Conservation (phyloP, 805 yeast genomes). For the Ogataea angusta region DNA sequence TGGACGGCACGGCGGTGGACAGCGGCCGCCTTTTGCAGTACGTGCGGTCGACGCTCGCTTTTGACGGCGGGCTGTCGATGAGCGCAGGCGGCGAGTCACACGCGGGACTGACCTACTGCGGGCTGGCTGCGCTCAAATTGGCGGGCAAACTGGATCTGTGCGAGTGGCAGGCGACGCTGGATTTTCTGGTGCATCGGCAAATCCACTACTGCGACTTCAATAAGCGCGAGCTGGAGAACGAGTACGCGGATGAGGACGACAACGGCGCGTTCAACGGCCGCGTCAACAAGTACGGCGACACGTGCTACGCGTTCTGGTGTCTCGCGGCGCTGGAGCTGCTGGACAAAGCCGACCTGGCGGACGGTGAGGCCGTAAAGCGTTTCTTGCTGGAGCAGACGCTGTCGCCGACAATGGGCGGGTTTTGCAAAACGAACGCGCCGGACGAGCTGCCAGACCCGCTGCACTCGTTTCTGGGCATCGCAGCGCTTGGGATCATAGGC, state of each 20-base stretch:
- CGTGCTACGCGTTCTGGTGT: conserved; percentile 88
- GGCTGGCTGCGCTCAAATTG: conserved; percentile 56
- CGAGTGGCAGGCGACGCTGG: conserved; percentile 40
- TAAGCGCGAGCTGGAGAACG: conserved; percentile 27
- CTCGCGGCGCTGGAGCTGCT: conserved; percentile 54
- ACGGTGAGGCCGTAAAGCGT: conserved; percentile 33
- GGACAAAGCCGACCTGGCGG: conserved; percentile 28
- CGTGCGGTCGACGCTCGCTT: conserved; percentile 36
- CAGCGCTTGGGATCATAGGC: conserved; percentile 43
- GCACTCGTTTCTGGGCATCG: conserved; percentile 62
- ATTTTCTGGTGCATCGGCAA: conserved; percentile 69
- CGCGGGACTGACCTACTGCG: conserved; percentile 86
- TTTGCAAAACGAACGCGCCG: conserved; percentile 56
- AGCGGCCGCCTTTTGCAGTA: conserved; percentile 36
- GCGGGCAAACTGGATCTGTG: conserved; percentile 28
- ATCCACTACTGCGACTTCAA: conserved; percentile 37
- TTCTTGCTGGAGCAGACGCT: conserved; percentile 59
- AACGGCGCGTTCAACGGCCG: conserved; percentile 86
- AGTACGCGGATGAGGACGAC: conserved; percentile 44
- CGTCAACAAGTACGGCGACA: conserved; percentile 77
- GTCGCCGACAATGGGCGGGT: conserved; percentile 68
- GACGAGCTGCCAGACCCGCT: conserved; percentile 63
- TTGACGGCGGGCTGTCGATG: conserved; percentile 74
- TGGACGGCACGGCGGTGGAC: conserved; percentile 43
- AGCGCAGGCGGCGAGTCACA: conserved; percentile 58